These are phyloP conservation scores for Gnetum montanum DNA, from an alignment of 75 land plant genomes.

Conservation along the genomic window DNA sequence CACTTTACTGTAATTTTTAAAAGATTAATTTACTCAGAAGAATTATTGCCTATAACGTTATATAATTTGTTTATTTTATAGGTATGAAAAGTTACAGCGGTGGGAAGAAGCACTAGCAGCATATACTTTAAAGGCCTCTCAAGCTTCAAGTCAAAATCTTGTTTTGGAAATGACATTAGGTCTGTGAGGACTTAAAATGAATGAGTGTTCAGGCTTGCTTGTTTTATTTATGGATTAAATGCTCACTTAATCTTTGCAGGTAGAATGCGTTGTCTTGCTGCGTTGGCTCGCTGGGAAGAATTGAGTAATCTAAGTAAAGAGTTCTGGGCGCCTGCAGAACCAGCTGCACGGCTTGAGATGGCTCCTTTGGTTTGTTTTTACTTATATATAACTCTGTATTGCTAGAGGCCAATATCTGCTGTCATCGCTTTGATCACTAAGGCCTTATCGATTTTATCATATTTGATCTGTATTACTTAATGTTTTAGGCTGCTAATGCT, in stretches of 20 bases:
- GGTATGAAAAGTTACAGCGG: conserved; percentile 98
- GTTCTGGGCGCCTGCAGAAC: conserved; percentile 87
- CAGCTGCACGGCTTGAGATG: conserved; percentile 88
- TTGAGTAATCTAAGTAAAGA: conserved; percentile 88
- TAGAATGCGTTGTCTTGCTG: conserved; percentile 97
- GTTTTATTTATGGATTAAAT: no score
- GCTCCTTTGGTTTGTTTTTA: conserved; percentile 76
- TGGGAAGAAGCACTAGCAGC: conserved; percentile 98
- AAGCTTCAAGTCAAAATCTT: conserved; percentile 51
- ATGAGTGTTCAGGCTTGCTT: no score
- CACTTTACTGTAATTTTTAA: no score
- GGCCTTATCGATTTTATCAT: neutral
- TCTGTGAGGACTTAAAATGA: conserved; percentile 8
- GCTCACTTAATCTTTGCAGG: conserved; percentile 48
- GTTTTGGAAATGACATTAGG: conserved; percentile 76
- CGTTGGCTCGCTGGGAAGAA: conserved; percentile 98
- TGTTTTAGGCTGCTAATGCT: conserved; percentile 90
- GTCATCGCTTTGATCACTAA: neutral
- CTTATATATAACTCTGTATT: no score
- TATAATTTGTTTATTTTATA: no score
- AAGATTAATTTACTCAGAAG: no score
- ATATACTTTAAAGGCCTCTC: conserved; percentile 64
- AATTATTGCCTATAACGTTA: no score
- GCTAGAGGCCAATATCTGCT: no score
- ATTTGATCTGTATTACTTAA: conserved; percentile 1